These are phyloP conservation scores for Hypoxylon sp. DNA, from an alignment of 2,329 filamentous ascomycete species.

Conservation along the genomic window DNA sequence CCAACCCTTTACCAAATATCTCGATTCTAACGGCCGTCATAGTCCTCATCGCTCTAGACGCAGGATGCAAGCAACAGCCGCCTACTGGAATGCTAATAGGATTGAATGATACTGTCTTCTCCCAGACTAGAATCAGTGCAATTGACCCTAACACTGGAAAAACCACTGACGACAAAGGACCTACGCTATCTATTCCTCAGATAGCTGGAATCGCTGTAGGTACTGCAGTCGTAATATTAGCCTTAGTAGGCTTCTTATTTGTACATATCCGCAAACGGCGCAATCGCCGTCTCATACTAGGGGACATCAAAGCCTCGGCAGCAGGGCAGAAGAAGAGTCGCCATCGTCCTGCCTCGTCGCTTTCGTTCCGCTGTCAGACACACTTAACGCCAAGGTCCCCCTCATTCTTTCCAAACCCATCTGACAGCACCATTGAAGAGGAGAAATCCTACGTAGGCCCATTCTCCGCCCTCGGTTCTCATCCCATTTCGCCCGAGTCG, in stretches of 20 bases:
- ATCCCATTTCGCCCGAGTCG: constrained; percentile 43
- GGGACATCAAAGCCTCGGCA: constrained; percentile 40
- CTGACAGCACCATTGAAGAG: constrained; percentile 49
- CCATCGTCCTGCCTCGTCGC: constrained; percentile 60
- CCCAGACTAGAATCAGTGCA: constrained; percentile 54
- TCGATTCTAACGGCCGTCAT: constrained; percentile 21
- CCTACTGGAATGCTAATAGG: constrained; percentile 55
- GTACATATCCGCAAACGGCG: constrained; percentile 64
- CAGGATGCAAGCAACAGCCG: constrained; percentile 66
- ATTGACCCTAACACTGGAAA: constrained; percentile 54
- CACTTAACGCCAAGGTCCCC: constrained; percentile 60
- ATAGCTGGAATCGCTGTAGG: constrained; percentile 64
- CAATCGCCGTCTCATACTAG: constrained; percentile 56
- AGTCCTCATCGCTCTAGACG: constrained; percentile 68
- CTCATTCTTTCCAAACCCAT: constrained; percentile 53
- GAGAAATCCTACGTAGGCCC: constrained; percentile 47
- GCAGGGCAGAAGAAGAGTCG: constrained; percentile 49
- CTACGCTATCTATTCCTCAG: constrained; percentile 56
- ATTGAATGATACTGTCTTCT: constrained; percentile 64
- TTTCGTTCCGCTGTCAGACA: constrained; percentile 68
- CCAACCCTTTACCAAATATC: background rate
- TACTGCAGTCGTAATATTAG: constrained; percentile 57
- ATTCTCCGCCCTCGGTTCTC: constrained; percentile 44
- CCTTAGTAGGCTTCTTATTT: constrained; percentile 59
- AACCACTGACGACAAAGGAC: constrained; percentile 25